Evolutionary conservation across 2,329 filamentous ascomycete species (phyloP).

Genomic region (Diaporthe longicolla): DNA sequence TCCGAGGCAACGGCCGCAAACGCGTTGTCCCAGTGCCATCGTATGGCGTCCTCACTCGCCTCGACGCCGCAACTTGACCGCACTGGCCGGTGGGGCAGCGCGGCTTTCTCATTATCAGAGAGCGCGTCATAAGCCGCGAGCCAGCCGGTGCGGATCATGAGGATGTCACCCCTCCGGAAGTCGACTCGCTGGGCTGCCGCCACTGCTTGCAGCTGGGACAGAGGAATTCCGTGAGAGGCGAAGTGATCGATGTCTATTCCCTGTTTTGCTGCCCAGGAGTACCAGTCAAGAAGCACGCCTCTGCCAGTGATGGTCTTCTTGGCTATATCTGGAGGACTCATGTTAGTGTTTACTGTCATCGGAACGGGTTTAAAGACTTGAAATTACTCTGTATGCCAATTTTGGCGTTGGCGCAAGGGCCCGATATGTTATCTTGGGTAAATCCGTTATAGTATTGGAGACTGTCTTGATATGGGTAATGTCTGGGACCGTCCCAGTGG

Average conservation of each 20-base stretch:
- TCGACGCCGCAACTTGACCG: conserved; percentile 23
- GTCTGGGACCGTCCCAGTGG: conserved; percentile 65
- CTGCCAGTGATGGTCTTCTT: conserved; percentile 23
- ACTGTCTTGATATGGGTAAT: conserved; percentile 46
- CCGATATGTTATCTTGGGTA: background rate
- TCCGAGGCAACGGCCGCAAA: conserved; percentile 77
- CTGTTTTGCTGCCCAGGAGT: background rate
- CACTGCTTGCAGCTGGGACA: conserved; percentile 16
- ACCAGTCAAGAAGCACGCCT: conserved; percentile 26
- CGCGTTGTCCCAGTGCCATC: conserved; percentile 78
- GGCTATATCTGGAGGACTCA: background rate
- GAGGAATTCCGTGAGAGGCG: background rate
- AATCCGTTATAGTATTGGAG: conserved; percentile 21
- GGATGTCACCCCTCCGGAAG: conserved; percentile 9
- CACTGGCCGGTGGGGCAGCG: conserved; percentile 11
- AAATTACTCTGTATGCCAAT: conserved; percentile 5
- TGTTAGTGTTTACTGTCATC: background rate
- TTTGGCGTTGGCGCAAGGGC: background rate
- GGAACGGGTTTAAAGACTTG: background rate
- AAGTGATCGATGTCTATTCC: conserved; percentile 2
- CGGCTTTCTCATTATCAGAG: background rate
- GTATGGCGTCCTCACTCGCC: conserved; percentile 5
- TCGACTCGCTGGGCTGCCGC: background rate
- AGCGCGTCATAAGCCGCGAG: background rate
- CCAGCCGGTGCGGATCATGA: conserved; percentile 20